Evolutionary conservation across 495 filamentous ascomycete species (phyloP).

Genomic region (Oidiodendron maius): DNA sequence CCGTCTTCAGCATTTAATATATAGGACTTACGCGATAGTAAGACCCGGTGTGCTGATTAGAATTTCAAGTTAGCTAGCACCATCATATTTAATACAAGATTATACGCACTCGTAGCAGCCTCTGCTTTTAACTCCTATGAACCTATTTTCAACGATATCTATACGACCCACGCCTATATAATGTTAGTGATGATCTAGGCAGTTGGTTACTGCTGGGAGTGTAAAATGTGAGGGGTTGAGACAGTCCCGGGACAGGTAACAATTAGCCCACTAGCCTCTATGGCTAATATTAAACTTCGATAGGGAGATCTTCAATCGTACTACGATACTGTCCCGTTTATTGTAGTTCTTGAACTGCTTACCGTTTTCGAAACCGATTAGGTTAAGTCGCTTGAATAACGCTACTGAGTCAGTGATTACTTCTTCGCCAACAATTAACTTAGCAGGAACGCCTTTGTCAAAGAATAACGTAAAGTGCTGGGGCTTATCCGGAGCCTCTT

Average conservation of each 20-base stretch:
- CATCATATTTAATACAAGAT: neutral
- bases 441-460: constrained; percentile 77
- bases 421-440: constrained; percentile 52
- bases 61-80: neutral
- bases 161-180: constrained; percentile 78
- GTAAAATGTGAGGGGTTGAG: neutral
- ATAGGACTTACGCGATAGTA: neutral
- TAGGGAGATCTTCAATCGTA: neutral
- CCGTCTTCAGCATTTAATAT: neutral
- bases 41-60: neutral
- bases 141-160: constrained; percentile 90
- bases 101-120: constrained; percentile 49
- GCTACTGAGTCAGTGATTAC: neutral
- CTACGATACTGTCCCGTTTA: neutral
- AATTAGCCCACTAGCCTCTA: neutral
- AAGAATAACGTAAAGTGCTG: constrained; percentile 74
- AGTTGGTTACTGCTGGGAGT: neutral
- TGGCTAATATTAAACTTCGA: neutral
- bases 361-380: constrained; percentile 46
- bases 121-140: constrained; percentile 78
- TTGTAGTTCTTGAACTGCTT: neutral
- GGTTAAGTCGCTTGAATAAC: constrained; percentile 63
- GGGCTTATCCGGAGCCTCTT: constrained; percentile 64
- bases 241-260: neutral
- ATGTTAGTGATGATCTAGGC: constrained; percentile 23